phyloP scores from a whole-genome alignment of 345 rosid species.

The Citrus reticulata region DNA sequence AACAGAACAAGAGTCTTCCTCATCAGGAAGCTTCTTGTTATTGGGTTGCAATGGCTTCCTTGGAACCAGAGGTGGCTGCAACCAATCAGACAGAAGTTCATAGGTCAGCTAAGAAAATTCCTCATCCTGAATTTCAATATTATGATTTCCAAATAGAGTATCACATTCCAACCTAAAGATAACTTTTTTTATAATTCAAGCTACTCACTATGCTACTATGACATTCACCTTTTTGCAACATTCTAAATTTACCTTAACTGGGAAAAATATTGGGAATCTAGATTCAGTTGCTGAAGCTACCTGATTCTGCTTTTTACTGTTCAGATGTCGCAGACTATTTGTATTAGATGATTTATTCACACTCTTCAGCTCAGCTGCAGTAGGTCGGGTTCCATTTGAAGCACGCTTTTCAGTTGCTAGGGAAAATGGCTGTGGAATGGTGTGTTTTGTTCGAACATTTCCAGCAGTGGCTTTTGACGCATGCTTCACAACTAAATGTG shows the following conservation, averaged over 20 bases:
- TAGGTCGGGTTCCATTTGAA: slow-evolving; percentile 53
- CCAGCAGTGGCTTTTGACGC: slow-evolving; percentile 40
- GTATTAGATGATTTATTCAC: slow-evolving; percentile 23
- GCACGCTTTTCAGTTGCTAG: slow-evolving; percentile 91
- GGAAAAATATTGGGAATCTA: background rate
- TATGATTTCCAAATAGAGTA: background rate
- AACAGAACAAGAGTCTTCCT: slow-evolving; percentile 67
- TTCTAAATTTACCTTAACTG: background rate
- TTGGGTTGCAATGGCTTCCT: slow-evolving; percentile 65
- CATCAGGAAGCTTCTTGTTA: slow-evolving; percentile 69
- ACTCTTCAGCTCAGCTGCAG: slow-evolving; percentile 29
- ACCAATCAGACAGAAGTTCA: slow-evolving; percentile 1
- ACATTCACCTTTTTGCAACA: background rate
- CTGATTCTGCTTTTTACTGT: slow-evolving; percentile 40
- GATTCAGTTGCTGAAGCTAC: slow-evolving; percentile 18
- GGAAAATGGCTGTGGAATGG: slow-evolving; percentile 87
- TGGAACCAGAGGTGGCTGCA: slow-evolving; percentile 36
- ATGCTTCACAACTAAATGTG: slow-evolving; percentile 30
- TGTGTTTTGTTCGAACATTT: slow-evolving; percentile 51
- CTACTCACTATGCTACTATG: background rate
- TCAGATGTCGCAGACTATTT: slow-evolving; percentile 22
- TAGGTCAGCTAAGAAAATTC: background rate
- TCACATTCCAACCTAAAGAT: background rate
- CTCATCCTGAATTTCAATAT: background rate
- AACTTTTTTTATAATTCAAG: background rate